Conservation (phyloP, 805 yeast genomes). For the Candida mattraensis region DNA sequence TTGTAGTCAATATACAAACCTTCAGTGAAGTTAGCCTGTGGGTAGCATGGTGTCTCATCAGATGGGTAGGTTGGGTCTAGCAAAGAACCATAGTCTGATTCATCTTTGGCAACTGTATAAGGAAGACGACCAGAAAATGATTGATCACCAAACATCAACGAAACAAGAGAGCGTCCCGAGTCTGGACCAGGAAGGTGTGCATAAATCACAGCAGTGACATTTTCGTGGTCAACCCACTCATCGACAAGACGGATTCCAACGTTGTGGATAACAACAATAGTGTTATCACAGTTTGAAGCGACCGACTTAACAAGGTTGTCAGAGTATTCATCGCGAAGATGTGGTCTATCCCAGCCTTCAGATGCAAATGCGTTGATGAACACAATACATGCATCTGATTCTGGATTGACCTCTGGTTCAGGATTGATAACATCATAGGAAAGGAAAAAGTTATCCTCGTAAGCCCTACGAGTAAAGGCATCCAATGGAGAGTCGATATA, state of each 20-base stretch:
- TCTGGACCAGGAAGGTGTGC: constrained; percentile 37
- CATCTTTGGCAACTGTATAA: constrained; percentile 58
- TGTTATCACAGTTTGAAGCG: constrained; percentile 50
- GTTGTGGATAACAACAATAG: constrained; percentile 56
- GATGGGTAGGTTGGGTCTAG: constrained; percentile 32
- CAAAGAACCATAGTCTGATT: constrained; percentile 41
- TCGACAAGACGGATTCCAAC: constrained; percentile 64
- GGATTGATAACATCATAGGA: constrained; percentile 30
- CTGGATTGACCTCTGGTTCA: constrained; percentile 46
- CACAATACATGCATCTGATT: constrained; percentile 50
- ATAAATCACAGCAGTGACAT: constrained; percentile 56
- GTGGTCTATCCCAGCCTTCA: constrained; percentile 54
- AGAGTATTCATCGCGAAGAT: constrained; percentile 55
- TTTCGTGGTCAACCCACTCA: constrained; percentile 52
- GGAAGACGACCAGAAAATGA: constrained; percentile 66
- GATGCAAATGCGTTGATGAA: constrained; percentile 57
- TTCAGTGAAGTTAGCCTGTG: constrained; percentile 46
- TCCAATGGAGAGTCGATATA: constrained; percentile 59
- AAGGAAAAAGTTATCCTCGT: constrained; percentile 16
- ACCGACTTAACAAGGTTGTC: constrained; percentile 51
- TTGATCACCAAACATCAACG: constrained; percentile 57
- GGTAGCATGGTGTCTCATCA: constrained; percentile 33
- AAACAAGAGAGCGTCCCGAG: constrained; percentile 57
- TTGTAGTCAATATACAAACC: constrained; percentile 56
- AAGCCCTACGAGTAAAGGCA: constrained; percentile 49